Conservation (phyloP, 768 basidiomycete genomes). For the Pleurotus ostreatus region DNA sequence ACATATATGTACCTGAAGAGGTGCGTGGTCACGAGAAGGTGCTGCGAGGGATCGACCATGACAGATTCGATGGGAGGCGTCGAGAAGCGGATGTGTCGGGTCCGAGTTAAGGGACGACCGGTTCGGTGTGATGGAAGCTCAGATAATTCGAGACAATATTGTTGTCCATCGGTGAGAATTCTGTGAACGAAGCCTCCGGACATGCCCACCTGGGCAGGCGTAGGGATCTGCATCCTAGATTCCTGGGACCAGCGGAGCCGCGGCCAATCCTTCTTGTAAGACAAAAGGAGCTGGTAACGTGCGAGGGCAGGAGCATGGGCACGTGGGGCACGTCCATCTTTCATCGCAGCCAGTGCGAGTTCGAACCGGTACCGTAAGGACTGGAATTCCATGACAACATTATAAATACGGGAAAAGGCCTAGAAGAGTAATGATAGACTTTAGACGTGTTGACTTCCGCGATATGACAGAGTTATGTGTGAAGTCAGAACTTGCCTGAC, state of each 20-base stretch:
- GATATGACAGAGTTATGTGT: constrained; percentile 1
- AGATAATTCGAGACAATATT: constrained; percentile 37
- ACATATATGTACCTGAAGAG: constrained; percentile 28
- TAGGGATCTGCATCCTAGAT: constrained; percentile 35
- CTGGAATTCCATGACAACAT: constrained; percentile 41
- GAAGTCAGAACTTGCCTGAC: constrained; percentile 32
- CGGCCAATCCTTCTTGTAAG: constrained; percentile 48
- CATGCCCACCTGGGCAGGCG: constrained; percentile 33
- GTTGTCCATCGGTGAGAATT: constrained; percentile 32
- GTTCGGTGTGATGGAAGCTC: constrained; percentile 49
- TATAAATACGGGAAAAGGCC: constrained; percentile 44
- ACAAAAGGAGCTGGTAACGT: constrained; percentile 41
- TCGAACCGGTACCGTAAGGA: constrained; percentile 48
- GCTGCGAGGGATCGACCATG: constrained; percentile 41
- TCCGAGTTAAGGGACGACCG: constrained; percentile 36
- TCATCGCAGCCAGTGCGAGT: constrained; percentile 46
- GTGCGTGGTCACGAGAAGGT: constrained; percentile 40
- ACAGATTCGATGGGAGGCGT: constrained; percentile 40
- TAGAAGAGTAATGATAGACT: constrained; percentile 17
- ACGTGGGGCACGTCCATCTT: constrained; percentile 41
- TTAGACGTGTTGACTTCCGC: constrained; percentile 6
- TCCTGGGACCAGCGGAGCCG: constrained; percentile 45
- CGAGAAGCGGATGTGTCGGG: constrained; percentile 41
- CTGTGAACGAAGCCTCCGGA: constrained; percentile 45
- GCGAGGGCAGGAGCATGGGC: constrained; percentile 30